These are phyloP conservation scores for Umbelopsis isabellina DNA, from an alignment of 192 early-diverging fungal species.

Conservation along the genomic window DNA sequence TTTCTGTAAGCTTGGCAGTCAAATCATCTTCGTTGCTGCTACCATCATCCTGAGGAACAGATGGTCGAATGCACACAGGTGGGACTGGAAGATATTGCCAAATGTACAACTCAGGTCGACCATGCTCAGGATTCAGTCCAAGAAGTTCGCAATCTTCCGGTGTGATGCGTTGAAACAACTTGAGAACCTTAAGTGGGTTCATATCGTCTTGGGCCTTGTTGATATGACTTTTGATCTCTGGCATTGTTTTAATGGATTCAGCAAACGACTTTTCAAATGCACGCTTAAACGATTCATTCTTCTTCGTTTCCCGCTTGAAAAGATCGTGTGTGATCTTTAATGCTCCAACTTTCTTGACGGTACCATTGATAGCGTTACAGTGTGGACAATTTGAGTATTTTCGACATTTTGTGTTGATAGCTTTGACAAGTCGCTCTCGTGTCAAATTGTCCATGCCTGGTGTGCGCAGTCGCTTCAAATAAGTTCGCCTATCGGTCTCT, in stretches of 20 bases:
- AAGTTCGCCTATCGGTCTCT: slow-evolving; percentile 74
- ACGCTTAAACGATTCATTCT: slow-evolving; percentile 55
- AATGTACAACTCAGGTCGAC: slow-evolving; percentile 90
- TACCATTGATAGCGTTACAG: slow-evolving; percentile 81
- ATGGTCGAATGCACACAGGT: slow-evolving; percentile 94
- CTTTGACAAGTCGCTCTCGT: slow-evolving; percentile 78
- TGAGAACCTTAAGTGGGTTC: slow-evolving; percentile 84
- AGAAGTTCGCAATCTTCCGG: slow-evolving; percentile 96
- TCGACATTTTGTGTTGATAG: slow-evolving; percentile 84
- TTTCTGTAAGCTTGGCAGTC: slow-evolving; percentile 93
- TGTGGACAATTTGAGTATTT: slow-evolving; percentile 84
- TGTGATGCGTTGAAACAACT: slow-evolving; percentile 84
- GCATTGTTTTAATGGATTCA: slow-evolving; percentile 69
- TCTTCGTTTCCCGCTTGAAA: slow-evolving; percentile 79
- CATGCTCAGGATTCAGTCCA: slow-evolving; percentile 82
- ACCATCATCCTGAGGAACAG: slow-evolving; percentile 90
- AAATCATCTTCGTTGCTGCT: slow-evolving; percentile 95
- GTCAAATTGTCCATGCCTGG: slow-evolving; percentile 85
- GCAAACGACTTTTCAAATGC: slow-evolving; percentile 77
- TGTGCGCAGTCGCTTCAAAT: slow-evolving; percentile 68
- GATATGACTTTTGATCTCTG: slow-evolving; percentile 77
- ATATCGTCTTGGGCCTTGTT: slow-evolving; percentile 91
- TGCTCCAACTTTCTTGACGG: slow-evolving; percentile 94
- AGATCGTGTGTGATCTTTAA: slow-evolving; percentile 96
- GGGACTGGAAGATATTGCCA: slow-evolving; percentile 97